phyloP scores from a whole-genome alignment of 139 green algal genomes.

The Closterium sp. region DNA sequence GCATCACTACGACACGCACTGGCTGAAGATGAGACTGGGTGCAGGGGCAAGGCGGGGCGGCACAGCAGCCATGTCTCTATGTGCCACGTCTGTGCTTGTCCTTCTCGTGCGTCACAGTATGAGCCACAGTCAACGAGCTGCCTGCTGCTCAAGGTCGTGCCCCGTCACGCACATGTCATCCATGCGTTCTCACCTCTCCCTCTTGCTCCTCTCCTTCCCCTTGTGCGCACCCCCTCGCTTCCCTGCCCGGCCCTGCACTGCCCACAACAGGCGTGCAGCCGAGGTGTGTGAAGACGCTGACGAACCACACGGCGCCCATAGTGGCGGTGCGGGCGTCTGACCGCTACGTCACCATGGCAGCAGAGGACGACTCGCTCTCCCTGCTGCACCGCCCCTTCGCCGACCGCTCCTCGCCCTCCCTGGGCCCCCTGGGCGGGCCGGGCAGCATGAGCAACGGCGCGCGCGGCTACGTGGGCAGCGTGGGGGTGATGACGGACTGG shows the following conservation, averaged over 20 bases:
- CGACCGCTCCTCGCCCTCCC: neutral
- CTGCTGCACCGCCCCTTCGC: slow-evolving; percentile 24
- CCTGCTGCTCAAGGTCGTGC: no score
- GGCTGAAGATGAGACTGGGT: no score
- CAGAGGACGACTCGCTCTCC: slow-evolving; percentile 30
- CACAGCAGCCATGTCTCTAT: no score
- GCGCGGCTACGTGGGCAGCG: neutral
- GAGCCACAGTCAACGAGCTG: no score
- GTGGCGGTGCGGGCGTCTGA: neutral
- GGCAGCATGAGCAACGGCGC: neutral
- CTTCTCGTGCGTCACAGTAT: no score
- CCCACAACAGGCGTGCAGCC: neutral
- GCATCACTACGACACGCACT: no score
- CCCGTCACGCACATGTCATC: no score
- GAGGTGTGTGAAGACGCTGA: slow-evolving; percentile 21
- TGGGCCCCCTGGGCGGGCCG: neutral
- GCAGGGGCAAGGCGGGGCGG: no score
- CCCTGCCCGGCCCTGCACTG: neutral
- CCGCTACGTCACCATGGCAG: slow-evolving; percentile 15
- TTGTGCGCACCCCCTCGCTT: no score
- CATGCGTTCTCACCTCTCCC: no score
- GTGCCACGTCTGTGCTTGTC: no score
- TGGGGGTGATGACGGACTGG: slow-evolving; percentile 19
- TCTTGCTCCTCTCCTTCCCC: no score
- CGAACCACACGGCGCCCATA: slow-evolving; percentile 14